phyloP scores from a whole-genome alignment of 2,329 filamentous ascomycete species.

The Neoscytalidium dimidiatum region DNA sequence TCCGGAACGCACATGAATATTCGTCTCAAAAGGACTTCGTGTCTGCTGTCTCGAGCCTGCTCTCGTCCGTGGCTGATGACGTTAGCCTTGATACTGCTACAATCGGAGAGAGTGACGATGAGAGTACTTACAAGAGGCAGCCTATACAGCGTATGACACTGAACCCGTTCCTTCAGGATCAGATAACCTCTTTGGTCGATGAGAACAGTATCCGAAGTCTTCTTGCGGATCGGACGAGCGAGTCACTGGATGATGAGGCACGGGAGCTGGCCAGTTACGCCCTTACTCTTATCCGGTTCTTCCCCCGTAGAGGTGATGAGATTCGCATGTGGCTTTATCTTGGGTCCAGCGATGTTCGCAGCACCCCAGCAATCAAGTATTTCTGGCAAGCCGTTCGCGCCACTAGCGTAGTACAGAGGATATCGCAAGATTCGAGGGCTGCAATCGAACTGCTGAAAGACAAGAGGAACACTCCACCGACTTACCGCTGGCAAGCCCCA shows the following conservation, averaged over 20 bases:
- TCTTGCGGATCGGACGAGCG: constrained; percentile 47
- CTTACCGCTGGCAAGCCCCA: constrained; percentile 35
- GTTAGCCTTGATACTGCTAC: constrained; percentile 51
- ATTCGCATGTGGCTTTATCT: constrained; percentile 94
- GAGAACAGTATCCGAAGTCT: constrained; percentile 71
- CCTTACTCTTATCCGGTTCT: constrained; percentile 80
- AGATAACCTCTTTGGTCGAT: constrained; percentile 72
- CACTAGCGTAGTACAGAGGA: constrained; percentile 59
- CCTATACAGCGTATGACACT: constrained; percentile 21
- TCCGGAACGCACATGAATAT: constrained; percentile 39
- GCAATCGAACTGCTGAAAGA: constrained; percentile 60
- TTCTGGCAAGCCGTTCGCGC: constrained; percentile 73
- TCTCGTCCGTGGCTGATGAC: constrained; percentile 58
- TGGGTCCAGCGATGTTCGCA: constrained; percentile 59
- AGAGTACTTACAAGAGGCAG: constrained; percentile 31
- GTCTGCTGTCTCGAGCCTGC: constrained; percentile 55
- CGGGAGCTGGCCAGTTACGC: constrained; percentile 83
- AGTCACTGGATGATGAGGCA: constrained; percentile 53
- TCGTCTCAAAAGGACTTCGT: constrained; percentile 56
- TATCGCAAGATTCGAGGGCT: constrained; percentile 58
- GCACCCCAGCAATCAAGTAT: constrained; percentile 71
- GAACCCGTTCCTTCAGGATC: constrained; percentile 57
- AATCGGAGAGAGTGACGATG: constrained; percentile 28
- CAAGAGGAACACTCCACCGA: constrained; percentile 34
- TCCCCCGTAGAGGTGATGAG: constrained; percentile 78